Evolutionary conservation across 495 filamentous ascomycete genomes (phyloP).

Genomic region (Clavariopsis aquatica): DNA sequence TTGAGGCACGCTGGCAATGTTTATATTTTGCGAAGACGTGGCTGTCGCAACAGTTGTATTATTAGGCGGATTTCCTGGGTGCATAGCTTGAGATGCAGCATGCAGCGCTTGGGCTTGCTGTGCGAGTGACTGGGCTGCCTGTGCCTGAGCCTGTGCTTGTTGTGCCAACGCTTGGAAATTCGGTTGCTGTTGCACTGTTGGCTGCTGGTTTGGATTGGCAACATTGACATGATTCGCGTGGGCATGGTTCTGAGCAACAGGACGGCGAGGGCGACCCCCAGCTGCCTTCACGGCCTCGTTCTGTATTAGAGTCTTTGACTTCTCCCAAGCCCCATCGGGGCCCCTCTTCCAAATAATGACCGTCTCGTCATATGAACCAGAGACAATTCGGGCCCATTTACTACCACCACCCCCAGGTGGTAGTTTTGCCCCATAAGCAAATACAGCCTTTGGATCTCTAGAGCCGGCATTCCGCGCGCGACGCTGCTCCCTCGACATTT

Average conservation of each 20-base stretch:
- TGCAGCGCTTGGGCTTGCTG: conserved; percentile 37
- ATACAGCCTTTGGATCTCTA: conserved; percentile 70
- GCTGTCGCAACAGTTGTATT: conserved; percentile 17
- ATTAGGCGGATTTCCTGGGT: conserved; percentile 18
- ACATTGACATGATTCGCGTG: conserved; percentile 19
- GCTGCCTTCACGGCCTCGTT: conserved; percentile 57
- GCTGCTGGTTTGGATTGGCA: conserved; percentile 15
- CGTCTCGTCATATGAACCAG: conserved; percentile 91
- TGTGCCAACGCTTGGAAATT: conserved; percentile 27
- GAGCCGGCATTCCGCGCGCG: conserved; percentile 73
- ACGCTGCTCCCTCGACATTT: conserved; percentile 48
- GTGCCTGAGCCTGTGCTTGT: conserved; percentile 31
- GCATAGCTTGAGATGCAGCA: conserved; percentile 30
- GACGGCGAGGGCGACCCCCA: conserved; percentile 30
- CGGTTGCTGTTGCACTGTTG: background rate
- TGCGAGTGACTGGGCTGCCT: conserved; percentile 23
- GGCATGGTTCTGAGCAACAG: conserved; percentile 22
- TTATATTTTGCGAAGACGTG: conserved; percentile 19
- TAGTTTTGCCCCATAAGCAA: conserved; percentile 74
- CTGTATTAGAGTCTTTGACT: conserved; percentile 70
- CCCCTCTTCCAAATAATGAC: conserved; percentile 93
- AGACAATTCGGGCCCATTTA: conserved; percentile 83
- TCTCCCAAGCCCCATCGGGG: conserved; percentile 75
- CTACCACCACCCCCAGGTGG: conserved; percentile 88
- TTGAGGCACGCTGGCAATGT: conserved; percentile 25